These are phyloP conservation scores for Neurospora pannonica DNA, from an alignment of 495 filamentous ascomycete species.

Conservation along the genomic window DNA sequence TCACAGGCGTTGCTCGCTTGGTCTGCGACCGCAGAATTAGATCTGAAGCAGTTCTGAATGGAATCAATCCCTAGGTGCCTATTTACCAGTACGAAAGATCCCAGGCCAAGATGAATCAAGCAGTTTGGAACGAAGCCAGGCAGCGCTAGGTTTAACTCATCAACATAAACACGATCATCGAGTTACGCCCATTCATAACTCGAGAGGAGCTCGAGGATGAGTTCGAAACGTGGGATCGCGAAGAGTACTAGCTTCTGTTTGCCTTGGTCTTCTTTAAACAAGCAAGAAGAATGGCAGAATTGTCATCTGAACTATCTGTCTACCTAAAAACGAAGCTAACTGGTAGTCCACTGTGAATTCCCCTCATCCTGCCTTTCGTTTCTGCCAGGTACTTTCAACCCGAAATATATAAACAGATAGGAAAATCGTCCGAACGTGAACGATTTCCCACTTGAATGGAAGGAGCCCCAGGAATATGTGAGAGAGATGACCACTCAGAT, in stretches of 20 bases:
- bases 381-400: background rate
- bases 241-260: too few relatives aligned
- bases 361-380: background rate
- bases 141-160: too few relatives aligned
- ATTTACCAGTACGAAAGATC: too few relatives aligned
- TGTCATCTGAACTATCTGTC: background rate
- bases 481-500: background rate
- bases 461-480: background rate
- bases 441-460: background rate
- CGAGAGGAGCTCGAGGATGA: too few relatives aligned
- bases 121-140: too few relatives aligned
- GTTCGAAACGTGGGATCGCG: background rate
- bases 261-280: background rate
- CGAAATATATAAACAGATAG: background rate
- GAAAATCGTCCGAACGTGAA: background rate
- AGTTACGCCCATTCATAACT: too few relatives aligned
- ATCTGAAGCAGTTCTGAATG: too few relatives aligned
- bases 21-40: too few relatives aligned
- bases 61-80: too few relatives aligned
- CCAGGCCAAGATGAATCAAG: too few relatives aligned
- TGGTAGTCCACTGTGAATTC: background rate
- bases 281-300: background rate
- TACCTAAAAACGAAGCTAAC: background rate
- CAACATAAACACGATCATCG: too few relatives aligned
- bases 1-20: too few relatives aligned